These are phyloP conservation scores for Trichophyton verrucosum DNA, from an alignment of 2,329 filamentous ascomycete genomes.

Conservation along the genomic window DNA sequence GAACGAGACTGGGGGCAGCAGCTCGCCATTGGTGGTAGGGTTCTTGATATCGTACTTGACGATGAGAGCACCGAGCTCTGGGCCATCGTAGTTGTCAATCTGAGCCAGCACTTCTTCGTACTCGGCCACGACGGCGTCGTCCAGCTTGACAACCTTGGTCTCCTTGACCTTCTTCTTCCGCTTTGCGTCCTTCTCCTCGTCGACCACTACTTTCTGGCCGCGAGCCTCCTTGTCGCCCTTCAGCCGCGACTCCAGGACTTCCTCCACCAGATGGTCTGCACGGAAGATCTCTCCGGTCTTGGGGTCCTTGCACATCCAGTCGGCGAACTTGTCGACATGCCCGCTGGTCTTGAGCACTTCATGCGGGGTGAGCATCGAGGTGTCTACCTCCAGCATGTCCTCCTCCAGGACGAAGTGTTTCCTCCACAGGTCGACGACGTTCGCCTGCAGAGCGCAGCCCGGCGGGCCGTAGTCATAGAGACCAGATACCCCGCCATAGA, in stretches of 20 bases:
- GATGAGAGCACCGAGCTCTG: conserved; percentile 77
- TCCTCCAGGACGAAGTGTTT: conserved; percentile 90
- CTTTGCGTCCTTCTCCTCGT: conserved; percentile 70
- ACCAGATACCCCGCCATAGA: conserved; percentile 78
- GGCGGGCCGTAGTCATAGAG: conserved; percentile 91
- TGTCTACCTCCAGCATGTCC: conserved; percentile 92
- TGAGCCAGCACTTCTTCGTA: conserved; percentile 84
- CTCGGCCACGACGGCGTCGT: conserved; percentile 73
- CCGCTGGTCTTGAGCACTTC: conserved; percentile 91
- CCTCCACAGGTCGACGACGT: conserved; percentile 78
- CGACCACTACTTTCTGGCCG: conserved; percentile 54
- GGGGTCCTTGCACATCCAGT: conserved; percentile 99
- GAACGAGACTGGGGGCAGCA: conserved; percentile 75
- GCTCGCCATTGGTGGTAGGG: conserved; percentile 63
- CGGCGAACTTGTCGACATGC: conserved; percentile 94
- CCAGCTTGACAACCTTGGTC: conserved; percentile 67
- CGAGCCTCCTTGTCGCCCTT: conserved; percentile 89
- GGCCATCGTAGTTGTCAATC: conserved; percentile 90
- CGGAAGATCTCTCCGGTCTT: conserved; percentile 95
- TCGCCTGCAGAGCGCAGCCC: conserved; percentile 72
- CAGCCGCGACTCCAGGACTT: conserved; percentile 73
- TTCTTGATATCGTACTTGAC: conserved; percentile 84
- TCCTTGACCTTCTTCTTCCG: conserved; percentile 79
- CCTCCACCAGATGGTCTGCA: conserved; percentile 92
- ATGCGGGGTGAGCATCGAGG: conserved; percentile 83